Conservation (phyloP, 139 green algal species). For the Nannochloris sp. region DNA sequence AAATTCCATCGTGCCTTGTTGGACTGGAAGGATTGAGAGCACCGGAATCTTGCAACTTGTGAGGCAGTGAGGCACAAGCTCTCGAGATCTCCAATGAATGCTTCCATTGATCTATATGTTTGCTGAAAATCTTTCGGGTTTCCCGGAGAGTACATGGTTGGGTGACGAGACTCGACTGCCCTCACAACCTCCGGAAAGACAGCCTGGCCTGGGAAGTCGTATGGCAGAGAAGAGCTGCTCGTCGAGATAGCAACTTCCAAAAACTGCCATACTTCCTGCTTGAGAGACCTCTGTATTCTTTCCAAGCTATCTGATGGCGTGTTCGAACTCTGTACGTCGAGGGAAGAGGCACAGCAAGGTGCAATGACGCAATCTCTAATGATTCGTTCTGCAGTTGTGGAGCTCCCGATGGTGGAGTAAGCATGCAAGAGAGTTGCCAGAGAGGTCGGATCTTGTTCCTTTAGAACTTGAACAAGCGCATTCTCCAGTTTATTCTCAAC, state of each 20-base stretch:
- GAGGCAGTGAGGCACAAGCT: constrained; percentile 9
- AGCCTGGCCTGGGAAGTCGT: constrained; percentile 68
- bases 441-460: constrained; percentile 20
- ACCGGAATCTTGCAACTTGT: constrained; percentile 46
- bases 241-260: constrained; percentile 34
- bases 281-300: constrained; percentile 7
- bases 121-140: constrained; percentile 69
- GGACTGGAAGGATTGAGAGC: constrained; percentile 30
- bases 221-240: constrained; percentile 19
- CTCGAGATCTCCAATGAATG: constrained; percentile 49
- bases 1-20: constrained; percentile 85
- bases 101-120: constrained; percentile 61
- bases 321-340: constrained; percentile 2
- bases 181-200: constrained; percentile 70
- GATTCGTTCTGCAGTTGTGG: constrained; percentile 25
- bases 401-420: constrained; percentile 56
- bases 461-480: constrained; percentile 42
- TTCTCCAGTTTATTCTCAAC: constrained; percentile 41
- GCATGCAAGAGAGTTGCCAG: constrained; percentile 66
- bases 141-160: constrained; percentile 76
- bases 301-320: background rate
- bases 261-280: constrained; percentile 20
- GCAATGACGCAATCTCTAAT: constrained; percentile 50
- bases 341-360: constrained; percentile 43
- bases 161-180: constrained; percentile 29